phyloP scores from a whole-genome alignment of 495 filamentous ascomycete species.

The Penicillium odoratum region DNA sequence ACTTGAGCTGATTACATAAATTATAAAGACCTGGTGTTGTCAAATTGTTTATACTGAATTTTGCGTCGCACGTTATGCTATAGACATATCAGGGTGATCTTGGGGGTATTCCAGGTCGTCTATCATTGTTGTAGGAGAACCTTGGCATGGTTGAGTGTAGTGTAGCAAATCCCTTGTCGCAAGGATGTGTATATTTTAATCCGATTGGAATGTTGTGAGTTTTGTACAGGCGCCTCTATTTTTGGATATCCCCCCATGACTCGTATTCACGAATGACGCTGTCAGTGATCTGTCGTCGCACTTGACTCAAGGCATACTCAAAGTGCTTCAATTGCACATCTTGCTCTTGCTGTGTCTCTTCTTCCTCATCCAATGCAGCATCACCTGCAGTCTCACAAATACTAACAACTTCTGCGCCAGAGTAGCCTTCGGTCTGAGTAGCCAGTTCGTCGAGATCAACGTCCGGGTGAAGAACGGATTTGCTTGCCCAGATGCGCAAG shows the following conservation, averaged over 20 bases:
- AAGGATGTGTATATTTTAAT: background rate
- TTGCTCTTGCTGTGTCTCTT: slow-evolving; percentile 44
- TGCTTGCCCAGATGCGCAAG: slow-evolving; percentile 61
- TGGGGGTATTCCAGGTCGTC: background rate
- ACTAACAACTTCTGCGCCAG: slow-evolving; percentile 83
- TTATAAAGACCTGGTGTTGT: too few species aligned
- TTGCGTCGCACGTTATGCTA: too few species aligned
- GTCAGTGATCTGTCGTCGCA: slow-evolving; percentile 66
- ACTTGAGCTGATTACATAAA: too few species aligned
- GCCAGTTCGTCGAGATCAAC: slow-evolving; percentile 68
- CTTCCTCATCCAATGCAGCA: slow-evolving; percentile 56
- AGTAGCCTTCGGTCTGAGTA: slow-evolving; percentile 73
- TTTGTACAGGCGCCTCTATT: background rate
- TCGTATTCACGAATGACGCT: slow-evolving; percentile 67
- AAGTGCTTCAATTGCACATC: slow-evolving; percentile 64
- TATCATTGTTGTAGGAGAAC: too few species aligned
- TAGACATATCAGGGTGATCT: background rate
- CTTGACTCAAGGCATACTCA: slow-evolving; percentile 58
- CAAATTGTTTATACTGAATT: too few species aligned
- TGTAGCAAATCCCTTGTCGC: background rate
- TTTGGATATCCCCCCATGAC: slow-evolving; percentile 54
- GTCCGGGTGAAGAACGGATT: slow-evolving; percentile 60
- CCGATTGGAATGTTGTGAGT: background rate
- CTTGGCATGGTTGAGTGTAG: background rate
- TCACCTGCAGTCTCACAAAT: slow-evolving; percentile 72